Base-by-base conservation (phyloP, 129 eudicot species). In the Scalesia atractyloides region DNA sequence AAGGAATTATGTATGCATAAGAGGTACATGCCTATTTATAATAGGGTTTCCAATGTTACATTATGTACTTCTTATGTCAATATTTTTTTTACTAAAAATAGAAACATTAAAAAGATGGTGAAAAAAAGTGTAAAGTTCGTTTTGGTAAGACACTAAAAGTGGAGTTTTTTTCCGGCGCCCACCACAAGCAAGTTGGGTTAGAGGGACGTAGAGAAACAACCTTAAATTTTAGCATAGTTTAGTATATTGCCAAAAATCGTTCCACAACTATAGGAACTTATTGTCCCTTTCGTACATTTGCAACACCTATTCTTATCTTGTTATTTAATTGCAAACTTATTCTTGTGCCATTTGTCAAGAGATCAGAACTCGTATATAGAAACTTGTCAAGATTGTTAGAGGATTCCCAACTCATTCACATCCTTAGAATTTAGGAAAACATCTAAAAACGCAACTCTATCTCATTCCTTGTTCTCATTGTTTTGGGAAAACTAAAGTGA, bases 11-110 rank as follows among this genome's bases (percentile, higher is more conserved):
- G 12, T 51, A 36, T 20, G 66, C 16, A 57, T 65, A 64, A 52
- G n/a, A n/a, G n/a, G 53, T 37, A 46, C 47, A 11, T 5, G 30
- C 10, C 50, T 68, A 67, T 76, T 76, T 76, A 24, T 24, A 24
- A 75, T 75, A 75, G 66, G 73, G 46, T 66, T 75, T 53, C 56
- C n/a, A 22, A 26, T 54, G 60, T 16, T 66, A 15, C 67, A 54
- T 57, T 41, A 7, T 57, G 41, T 17, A 33, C n/a, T n/a, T n/a
- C 19, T 52, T 57, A 18, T 15, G 1, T 18, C 60, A 56, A 17
- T 0, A 7, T n/a, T n/a, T n/a, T 2, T 24, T 24, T 1, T 46
- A n/a, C 74, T 59, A 76, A 11, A 68, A 11, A 67, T 44, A 76
- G 80, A 57, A 47, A 76, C 61, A 49, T 19, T 12, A 13, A 72